Evolutionary conservation across 2,329 filamentous ascomycete species (phyloP).

Genomic region (Aspergillaceae sp.): DNA sequence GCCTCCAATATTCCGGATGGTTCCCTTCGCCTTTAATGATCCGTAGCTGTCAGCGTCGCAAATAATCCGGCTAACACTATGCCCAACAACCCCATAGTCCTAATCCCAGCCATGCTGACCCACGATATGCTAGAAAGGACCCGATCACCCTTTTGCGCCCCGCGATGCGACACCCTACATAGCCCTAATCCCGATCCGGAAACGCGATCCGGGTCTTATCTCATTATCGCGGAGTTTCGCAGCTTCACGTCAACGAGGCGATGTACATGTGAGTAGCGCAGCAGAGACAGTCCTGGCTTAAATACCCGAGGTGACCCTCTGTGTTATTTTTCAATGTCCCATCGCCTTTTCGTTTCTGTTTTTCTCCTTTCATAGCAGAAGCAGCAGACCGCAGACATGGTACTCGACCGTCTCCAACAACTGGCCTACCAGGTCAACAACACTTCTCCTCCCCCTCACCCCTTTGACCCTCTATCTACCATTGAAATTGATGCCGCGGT

Average conservation of each 20-base stretch:
- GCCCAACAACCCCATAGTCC: not conserved
- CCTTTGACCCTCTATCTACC: constrained; percentile 66
- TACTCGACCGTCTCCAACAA: constrained; percentile 56
- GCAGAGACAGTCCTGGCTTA: not conserved
- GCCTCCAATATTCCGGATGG: too few species aligned
- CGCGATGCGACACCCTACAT: not conserved
- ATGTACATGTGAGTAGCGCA: not conserved
- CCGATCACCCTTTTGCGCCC: constrained; percentile 11
- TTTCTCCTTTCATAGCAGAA: too few species aligned
- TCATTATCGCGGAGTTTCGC: constrained; percentile 7
- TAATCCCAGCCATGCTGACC: too few species aligned
- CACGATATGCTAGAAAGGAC: constrained; percentile 8
- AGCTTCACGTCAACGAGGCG: not conserved
- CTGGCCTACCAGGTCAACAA: constrained; percentile 55
- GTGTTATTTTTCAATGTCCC: not conserved
- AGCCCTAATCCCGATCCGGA: constrained; percentile 44
- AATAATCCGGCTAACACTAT: not conserved
- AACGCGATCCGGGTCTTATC: constrained; percentile 47
- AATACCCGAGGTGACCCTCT: not conserved
- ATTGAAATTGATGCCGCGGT: constrained; percentile 67
- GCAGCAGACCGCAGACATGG: constrained; percentile 35
- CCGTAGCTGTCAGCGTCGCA: too few species aligned
- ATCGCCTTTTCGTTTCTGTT: not conserved
- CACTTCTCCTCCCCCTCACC: constrained; percentile 51
- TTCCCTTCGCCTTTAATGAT: too few species aligned